phyloP scores from a whole-genome alignment of 257 asterid genomes.

The Lavandula angustifolia region DNA sequence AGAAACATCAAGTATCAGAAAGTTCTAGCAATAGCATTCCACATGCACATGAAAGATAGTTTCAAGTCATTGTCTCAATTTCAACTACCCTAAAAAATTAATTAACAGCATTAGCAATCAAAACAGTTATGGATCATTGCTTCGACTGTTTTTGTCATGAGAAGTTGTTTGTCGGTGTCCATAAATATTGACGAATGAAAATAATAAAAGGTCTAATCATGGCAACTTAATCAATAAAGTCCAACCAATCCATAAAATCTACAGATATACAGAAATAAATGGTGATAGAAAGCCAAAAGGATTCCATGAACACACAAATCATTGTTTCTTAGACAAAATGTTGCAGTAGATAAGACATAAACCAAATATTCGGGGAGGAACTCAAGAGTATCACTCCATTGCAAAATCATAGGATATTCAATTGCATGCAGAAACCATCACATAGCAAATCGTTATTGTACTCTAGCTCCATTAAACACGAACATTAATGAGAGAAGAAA shows the following conservation, averaged over 20 bases:
- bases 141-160: background rate
- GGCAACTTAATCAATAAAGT: background rate
- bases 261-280: slow-evolving; percentile 22
- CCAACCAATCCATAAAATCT: slow-evolving; percentile 19
- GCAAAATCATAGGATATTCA: slow-evolving; percentile 25
- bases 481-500: background rate
- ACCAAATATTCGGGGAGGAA: background rate
- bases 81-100: background rate
- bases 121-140: slow-evolving; percentile 9
- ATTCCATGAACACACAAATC: slow-evolving; percentile 20
- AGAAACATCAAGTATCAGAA: background rate
- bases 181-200: background rate
- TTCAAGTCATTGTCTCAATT: slow-evolving; percentile 6
- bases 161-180: background rate
- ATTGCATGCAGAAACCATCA: slow-evolving; percentile 38
- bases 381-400: slow-evolving; percentile 14
- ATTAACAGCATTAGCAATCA: slow-evolving; percentile 3
- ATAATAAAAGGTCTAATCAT: background rate
- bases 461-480: slow-evolving; percentile 3
- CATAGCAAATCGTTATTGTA: background rate
- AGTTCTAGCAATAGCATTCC: background rate
- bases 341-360: slow-evolving; percentile 23
- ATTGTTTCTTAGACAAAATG: slow-evolving; percentile 8
- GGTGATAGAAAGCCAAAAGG: slow-evolving; percentile 1
- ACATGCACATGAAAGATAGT: background rate